phyloP scores from a whole-genome alignment of 1,284 basidiomycete species.

The Ganoderma resinaceum region DNA sequence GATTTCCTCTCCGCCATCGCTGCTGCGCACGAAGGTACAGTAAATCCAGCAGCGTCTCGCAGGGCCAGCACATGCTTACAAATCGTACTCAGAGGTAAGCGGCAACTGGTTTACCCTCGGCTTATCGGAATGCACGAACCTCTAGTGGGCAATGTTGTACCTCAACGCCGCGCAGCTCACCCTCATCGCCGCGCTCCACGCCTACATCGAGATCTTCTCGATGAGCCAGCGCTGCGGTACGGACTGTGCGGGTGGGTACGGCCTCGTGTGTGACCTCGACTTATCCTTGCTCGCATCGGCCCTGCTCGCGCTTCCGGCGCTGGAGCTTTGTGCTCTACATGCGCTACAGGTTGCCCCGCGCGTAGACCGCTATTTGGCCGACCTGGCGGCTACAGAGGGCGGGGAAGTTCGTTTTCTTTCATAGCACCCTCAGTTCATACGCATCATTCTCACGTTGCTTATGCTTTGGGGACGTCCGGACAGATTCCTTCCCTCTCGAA shows the following conservation, averaged over 20 bases:
- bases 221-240: not conserved
- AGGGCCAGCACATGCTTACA: not conserved
- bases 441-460: not conserved
- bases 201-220: not conserved
- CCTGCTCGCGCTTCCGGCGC: not conserved
- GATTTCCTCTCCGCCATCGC: not conserved
- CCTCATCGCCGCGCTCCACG: not conserved
- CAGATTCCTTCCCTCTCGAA: not conserved
- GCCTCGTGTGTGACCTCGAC: not conserved
- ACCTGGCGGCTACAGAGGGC: not conserved
- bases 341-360: not conserved
- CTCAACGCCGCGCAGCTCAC: not conserved
- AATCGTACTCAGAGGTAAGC: not conserved
- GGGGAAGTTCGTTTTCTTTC: not conserved
- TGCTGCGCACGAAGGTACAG: not conserved
- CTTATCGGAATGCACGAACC: slow-evolving; percentile 10
- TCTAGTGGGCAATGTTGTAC: not conserved
- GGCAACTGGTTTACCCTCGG: not conserved
- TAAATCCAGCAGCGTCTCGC: not conserved
- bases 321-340: not conserved
- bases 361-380: not conserved
- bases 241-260: not conserved
- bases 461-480: not conserved
- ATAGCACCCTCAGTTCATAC: not conserved
- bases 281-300: not conserved